phyloP scores from a whole-genome alignment of 768 basidiomycete species.

The Roridomyces roridus region DNA sequence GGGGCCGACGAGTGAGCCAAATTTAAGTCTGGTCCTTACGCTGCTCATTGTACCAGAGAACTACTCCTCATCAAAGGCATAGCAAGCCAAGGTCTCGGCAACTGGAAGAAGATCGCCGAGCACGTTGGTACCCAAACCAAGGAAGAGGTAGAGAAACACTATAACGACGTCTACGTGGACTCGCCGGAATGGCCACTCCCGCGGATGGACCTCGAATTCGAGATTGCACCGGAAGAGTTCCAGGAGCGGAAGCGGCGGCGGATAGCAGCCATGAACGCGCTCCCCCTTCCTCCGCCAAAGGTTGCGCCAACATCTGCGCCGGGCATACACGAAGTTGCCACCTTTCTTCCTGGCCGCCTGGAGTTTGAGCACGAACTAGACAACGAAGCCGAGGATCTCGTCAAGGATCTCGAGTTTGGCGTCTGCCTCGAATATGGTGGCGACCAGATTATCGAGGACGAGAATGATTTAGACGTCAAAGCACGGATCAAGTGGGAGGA shows the following conservation, averaged over 20 bases:
- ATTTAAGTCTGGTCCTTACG: neutral
- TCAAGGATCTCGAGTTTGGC: conserved; percentile 97
- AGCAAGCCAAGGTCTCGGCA: conserved; percentile 86
- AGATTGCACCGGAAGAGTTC: conserved; percentile 82
- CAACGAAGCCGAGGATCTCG: conserved; percentile 94
- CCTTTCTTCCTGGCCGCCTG: conserved; percentile 94
- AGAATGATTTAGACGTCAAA: conserved; percentile 76
- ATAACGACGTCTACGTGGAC: conserved; percentile 79
- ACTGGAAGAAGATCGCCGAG: conserved; percentile 96
- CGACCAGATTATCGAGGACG: conserved; percentile 79
- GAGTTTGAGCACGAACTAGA: conserved; percentile 98
- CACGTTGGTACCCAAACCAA: conserved; percentile 93
- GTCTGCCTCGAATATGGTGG: conserved; percentile 87
- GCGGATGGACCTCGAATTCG: conserved; percentile 67
- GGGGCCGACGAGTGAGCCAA: conserved; percentile 90
- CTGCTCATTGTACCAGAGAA: conserved; percentile 59
- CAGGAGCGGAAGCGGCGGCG: conserved; percentile 88
- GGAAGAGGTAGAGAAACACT: conserved; percentile 93
- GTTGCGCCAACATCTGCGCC: conserved; percentile 87
- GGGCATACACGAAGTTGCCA: conserved; percentile 89
- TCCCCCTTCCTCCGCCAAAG: conserved; percentile 64
- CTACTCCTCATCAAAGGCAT: conserved; percentile 89
- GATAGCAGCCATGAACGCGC: conserved; percentile 79
- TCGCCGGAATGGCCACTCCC: conserved; percentile 83
- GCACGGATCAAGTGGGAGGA: conserved; percentile 59